These are phyloP conservation scores for Eruca vesicaria DNA, from an alignment of 441 rosid genomes.

Conservation along the genomic window DNA sequence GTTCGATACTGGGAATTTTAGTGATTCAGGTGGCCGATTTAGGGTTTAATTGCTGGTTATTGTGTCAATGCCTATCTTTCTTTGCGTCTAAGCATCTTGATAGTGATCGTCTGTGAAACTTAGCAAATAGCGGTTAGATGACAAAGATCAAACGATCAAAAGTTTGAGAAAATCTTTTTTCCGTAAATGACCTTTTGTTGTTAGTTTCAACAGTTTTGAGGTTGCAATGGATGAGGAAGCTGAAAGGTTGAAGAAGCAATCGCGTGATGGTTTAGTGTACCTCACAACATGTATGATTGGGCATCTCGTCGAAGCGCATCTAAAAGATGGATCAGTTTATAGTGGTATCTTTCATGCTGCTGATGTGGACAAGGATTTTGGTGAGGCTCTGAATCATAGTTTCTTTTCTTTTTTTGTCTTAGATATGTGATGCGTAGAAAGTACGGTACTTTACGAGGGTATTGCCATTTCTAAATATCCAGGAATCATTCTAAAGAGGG, in stretches of 20 bases:
- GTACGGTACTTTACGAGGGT: too few relatives aligned
- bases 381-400: conserved; percentile 43
- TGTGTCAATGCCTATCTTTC: conserved; percentile 6
- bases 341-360: conserved; percentile 68
- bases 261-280: conserved; percentile 71
- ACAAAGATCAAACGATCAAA: not conserved
- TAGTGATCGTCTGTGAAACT: not conserved
- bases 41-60: conserved; percentile 14
- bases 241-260: conserved; percentile 52
- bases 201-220: conserved; percentile 32
- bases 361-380: conserved; percentile 72
- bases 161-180: not conserved
- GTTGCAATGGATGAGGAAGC: conserved; percentile 55
- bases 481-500: conserved; percentile 91
- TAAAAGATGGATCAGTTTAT: not conserved
- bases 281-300: conserved; percentile 69
- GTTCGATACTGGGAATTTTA: not conserved
- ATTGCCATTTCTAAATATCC: conserved; percentile 23
- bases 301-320: conserved; percentile 56
- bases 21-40: conserved; percentile 10
- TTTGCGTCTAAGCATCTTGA: not conserved
- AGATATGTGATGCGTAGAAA: conserved; percentile 7
- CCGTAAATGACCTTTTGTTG: conserved; percentile 1
- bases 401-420: not conserved
- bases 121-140: conserved; percentile 2